phyloP scores from a whole-genome alignment of 768 basidiomycete genomes.

The Hirschioporus abietinus region DNA sequence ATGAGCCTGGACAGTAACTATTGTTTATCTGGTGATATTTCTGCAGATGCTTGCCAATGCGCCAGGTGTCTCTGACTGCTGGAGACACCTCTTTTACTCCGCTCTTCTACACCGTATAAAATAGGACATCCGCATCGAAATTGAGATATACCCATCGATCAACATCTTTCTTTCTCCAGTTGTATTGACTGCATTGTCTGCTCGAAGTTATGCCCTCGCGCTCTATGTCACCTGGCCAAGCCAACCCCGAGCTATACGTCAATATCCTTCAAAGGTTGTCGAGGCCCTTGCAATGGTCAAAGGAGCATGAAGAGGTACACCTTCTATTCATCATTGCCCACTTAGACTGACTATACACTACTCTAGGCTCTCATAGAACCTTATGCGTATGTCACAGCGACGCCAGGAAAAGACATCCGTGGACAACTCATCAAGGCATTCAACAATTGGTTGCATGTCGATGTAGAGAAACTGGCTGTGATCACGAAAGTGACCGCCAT shows the following conservation, averaged over 20 bases:
- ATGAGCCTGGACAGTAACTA: too few relatives aligned
- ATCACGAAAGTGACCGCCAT: slow-evolving; percentile 40
- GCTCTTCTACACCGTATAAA: too few relatives aligned
- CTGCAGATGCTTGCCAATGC: too few relatives aligned
- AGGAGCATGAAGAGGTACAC: slow-evolving; percentile 2
- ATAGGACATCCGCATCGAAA: too few relatives aligned
- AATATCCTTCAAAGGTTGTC: slow-evolving; percentile 4
- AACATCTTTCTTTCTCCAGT: too few relatives aligned
- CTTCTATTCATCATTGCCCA: background rate
- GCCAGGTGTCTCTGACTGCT: too few relatives aligned
- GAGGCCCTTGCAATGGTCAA: background rate
- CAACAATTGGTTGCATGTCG: slow-evolving; percentile 42
- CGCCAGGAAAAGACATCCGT: slow-evolving; percentile 46
- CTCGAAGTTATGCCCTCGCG: background rate
- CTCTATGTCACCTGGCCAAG: background rate
- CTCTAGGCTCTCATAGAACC: slow-evolving; percentile 39
- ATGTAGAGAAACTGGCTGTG: slow-evolving; percentile 32
- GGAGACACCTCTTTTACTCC: too few relatives aligned
- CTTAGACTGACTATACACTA: background rate
- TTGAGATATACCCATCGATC: background rate
- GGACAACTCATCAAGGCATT: slow-evolving; percentile 43
- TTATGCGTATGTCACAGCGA: slow-evolving; percentile 36
- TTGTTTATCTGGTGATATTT: too few relatives aligned
- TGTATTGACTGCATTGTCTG: too few relatives aligned
- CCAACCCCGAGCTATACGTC: background rate